Evolutionary conservation across 2,329 filamentous ascomycete species (phyloP).

Genomic region (Pezicula carpinea): DNA sequence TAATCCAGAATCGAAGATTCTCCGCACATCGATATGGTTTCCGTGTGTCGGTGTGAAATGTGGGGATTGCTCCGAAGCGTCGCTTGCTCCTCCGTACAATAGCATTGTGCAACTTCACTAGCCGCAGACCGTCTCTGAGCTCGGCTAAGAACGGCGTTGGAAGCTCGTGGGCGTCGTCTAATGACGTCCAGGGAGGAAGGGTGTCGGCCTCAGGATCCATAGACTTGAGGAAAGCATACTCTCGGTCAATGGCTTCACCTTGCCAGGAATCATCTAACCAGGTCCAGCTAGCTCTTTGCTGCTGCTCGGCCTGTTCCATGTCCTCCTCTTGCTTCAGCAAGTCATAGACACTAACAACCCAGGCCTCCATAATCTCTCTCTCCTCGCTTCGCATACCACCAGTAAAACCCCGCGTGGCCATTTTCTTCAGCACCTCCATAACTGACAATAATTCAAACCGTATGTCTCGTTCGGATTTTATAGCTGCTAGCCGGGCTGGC

Average conservation of each 20-base stretch:
- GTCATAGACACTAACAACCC: constrained; percentile 73
- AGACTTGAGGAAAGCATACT: constrained; percentile 75
- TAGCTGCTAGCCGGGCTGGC: constrained; percentile 76
- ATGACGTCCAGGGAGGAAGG: constrained; percentile 55
- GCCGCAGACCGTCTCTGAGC: constrained; percentile 72
- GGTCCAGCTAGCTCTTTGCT: constrained; percentile 63
- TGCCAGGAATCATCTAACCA: constrained; percentile 81
- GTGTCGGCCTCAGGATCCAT: constrained; percentile 58
- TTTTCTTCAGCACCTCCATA: constrained; percentile 86
- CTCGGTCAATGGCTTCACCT: constrained; percentile 69
- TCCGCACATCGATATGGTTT: constrained; percentile 94
- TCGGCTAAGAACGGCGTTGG: constrained; percentile 70
- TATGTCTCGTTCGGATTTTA: constrained; percentile 83
- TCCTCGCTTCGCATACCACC: constrained; percentile 79
- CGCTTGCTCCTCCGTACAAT: constrained; percentile 79
- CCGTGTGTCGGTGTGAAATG: constrained; percentile 84
- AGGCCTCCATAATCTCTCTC: constrained; percentile 66
- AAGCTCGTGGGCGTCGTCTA: constrained; percentile 34
- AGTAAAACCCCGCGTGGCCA: constrained; percentile 82
- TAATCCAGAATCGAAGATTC: constrained; percentile 93
- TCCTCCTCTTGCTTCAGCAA: constrained; percentile 75
- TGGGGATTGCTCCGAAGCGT: constrained; percentile 84
- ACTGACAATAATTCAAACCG: constrained; percentile 79
- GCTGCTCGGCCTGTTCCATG: constrained; percentile 67
- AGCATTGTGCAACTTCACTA: constrained; percentile 86